These are phyloP conservation scores for Amanita molliuscula DNA, from an alignment of 768 basidiomycete genomes.

Conservation along the genomic window DNA sequence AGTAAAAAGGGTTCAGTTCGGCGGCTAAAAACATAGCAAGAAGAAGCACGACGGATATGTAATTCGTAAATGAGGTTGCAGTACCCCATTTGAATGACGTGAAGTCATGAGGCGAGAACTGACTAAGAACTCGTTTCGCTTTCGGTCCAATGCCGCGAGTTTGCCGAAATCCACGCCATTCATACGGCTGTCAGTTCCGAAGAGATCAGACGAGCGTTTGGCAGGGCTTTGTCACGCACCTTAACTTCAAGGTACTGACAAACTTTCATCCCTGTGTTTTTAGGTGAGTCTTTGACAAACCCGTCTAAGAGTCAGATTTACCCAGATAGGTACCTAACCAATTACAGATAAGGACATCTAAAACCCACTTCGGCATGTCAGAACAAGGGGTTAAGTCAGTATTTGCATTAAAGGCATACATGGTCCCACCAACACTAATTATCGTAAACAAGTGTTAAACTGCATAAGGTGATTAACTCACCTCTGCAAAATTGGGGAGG, in stretches of 20 bases:
- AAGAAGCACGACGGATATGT: conserved; percentile 62
- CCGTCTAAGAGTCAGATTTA: conserved; percentile 16
- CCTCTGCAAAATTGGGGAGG: conserved; percentile 82
- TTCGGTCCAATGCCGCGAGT: conserved; percentile 71
- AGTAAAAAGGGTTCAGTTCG: conserved; percentile 81
- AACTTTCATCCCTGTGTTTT: conserved; percentile 63
- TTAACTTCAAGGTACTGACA: conserved; percentile 86
- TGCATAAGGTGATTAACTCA: conserved; percentile 22
- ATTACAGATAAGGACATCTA: conserved; percentile 82
- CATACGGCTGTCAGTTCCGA: conserved; percentile 47
- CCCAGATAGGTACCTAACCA: conserved; percentile 83
- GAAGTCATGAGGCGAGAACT: conserved; percentile 83
- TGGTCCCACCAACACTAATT: conserved; percentile 89
- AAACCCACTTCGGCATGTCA: conserved; percentile 51
- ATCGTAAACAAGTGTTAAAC: conserved; percentile 10
- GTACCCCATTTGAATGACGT: conserved; percentile 87
- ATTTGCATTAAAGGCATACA: conserved; percentile 31
- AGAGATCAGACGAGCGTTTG: conserved; percentile 7
- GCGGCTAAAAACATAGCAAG: conserved; percentile 75
- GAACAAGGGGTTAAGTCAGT: background rate
- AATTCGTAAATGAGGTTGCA: conserved; percentile 62
- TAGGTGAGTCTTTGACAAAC: conserved; percentile 10
- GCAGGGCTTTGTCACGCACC: conserved; percentile 27
- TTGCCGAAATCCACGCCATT: conserved; percentile 77
- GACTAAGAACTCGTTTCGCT: conserved; percentile 68